Percentiles rank a stretch among this genome's conserved stretches.
Evolutionary conservation across 2,329 filamentous ascomycete genomes (phyloP).

Genomic region (Septoria linicola): DNA sequence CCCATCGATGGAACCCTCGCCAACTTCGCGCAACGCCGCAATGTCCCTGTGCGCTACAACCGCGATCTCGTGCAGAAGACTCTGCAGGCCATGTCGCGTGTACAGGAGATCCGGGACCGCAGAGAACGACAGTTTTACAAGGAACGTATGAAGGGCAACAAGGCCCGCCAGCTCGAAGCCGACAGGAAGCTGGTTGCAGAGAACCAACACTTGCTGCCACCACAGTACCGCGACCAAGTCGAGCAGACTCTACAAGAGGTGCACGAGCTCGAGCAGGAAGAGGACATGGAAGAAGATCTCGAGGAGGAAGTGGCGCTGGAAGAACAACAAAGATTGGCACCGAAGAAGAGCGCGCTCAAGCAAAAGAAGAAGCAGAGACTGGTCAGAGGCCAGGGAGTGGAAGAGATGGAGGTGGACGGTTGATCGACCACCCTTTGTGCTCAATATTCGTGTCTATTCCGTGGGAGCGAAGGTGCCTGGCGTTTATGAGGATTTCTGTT

Average conservation of each 20-base stretch:
- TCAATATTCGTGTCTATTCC: background rate
- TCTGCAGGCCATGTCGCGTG: conserved; percentile 85
- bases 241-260: conserved; percentile 59
- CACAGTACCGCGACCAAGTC: conserved; percentile 46
- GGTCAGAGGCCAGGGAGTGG: conserved; percentile 45
- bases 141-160: conserved; percentile 88
- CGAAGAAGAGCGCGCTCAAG: conserved; percentile 39
- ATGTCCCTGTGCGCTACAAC: conserved; percentile 94
- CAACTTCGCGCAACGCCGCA: conserved; percentile 80
- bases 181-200: conserved; percentile 86
- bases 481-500: conserved; percentile 5
- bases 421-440: conserved; percentile 20
- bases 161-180: conserved; percentile 72
- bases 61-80: conserved; percentile 85
- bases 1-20: conserved; percentile 91
- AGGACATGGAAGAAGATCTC: conserved; percentile 58
- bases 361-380: conserved; percentile 50
- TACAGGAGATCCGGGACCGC: conserved; percentile 77
- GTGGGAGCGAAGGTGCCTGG: conserved; percentile 16
- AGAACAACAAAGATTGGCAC: conserved; percentile 39
- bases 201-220: conserved; percentile 87
- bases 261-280: conserved; percentile 50
- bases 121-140: conserved; percentile 93
- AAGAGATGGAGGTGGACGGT: conserved; percentile 43
- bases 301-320: conserved; percentile 48